Evolutionary conservation across 192 early-diverging fungal species (phyloP).

Genomic region (Tieghemiomyces parasiticus): DNA sequence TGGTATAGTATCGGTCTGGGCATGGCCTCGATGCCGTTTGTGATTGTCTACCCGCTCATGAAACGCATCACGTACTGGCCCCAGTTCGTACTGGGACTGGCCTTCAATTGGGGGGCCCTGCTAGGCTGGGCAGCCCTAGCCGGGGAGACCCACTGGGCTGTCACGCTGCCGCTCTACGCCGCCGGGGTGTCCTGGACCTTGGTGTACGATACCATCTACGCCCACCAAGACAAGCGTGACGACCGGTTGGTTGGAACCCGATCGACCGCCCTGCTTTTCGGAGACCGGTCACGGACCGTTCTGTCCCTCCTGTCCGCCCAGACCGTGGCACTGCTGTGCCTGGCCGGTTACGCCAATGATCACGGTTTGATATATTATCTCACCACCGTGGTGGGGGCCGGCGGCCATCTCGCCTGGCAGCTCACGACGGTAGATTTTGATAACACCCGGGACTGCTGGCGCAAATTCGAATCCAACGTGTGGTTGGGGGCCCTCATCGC

Average conservation of each 20-base stretch:
- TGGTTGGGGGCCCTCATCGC: conserved; percentile 67
- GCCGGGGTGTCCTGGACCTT: conserved; percentile 87
- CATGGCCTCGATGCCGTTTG: conserved; percentile 60
- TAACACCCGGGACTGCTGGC: conserved; percentile 46
- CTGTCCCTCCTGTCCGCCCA: conserved; percentile 55
- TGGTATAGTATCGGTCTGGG: conserved; percentile 73
- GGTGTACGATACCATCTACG: conserved; percentile 94
- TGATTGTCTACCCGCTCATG: conserved; percentile 79
- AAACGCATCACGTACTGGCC: conserved; percentile 96
- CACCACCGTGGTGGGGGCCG: conserved; percentile 53
- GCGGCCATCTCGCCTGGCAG: conserved; percentile 73
- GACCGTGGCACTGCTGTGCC: conserved; percentile 45
- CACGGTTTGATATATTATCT: conserved; percentile 58
- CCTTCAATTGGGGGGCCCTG: conserved; percentile 90
- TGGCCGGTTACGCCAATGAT: conserved; percentile 68
- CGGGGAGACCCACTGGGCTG: conserved; percentile 44
- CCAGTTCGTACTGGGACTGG: conserved; percentile 71
- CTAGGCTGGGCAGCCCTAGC: conserved; percentile 76
- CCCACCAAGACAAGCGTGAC: conserved; percentile 90
- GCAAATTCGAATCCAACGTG: conserved; percentile 62
- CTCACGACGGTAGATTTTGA: conserved; percentile 51
- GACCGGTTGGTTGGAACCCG: conserved; percentile 76
- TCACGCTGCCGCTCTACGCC: conserved; percentile 67
- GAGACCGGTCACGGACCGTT: conserved; percentile 44
- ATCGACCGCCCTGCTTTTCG: conserved; percentile 83